Evolutionary conservation across 192 early-diverging fungal genomes (phyloP).

Genomic region (Backusella macrospora): DNA sequence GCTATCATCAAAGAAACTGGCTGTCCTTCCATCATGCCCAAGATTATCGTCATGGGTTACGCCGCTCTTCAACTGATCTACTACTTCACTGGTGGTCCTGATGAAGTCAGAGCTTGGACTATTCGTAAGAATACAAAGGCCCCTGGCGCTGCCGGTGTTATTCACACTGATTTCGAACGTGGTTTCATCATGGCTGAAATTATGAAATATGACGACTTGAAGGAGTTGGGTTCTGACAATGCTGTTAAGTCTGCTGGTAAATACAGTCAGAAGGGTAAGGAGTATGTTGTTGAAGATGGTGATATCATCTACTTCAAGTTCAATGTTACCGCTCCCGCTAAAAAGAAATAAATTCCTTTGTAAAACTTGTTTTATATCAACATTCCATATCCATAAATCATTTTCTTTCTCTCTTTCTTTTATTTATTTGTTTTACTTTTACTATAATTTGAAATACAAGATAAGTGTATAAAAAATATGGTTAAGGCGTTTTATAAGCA

Average conservation of each 20-base stretch:
- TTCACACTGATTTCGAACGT: constrained; percentile 85
- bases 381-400: constrained; percentile 5
- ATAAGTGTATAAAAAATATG: too few species aligned
- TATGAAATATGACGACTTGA: constrained; percentile 86
- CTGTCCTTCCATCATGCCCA: constrained; percentile 77
- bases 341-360: constrained; percentile 26
- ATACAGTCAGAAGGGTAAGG: constrained; percentile 90
- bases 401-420: background rate
- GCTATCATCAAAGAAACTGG: constrained; percentile 66
- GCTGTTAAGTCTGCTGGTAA: constrained; percentile 92
- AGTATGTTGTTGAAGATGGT: constrained; percentile 91
- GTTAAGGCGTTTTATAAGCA: too few species aligned
- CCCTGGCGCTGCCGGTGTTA: constrained; percentile 90
- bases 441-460: too few species aligned
- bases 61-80: constrained; percentile 83
- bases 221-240: constrained; percentile 79
- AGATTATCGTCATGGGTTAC: constrained; percentile 94
- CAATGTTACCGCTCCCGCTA: constrained; percentile 36
- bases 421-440: background rate
- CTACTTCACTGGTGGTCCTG: constrained; percentile 92
- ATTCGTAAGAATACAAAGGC: constrained; percentile 56
- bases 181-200: constrained; percentile 96
- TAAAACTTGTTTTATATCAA: constrained; percentile 1
- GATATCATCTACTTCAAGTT: constrained; percentile 84
- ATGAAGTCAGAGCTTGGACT: constrained; percentile 94